Evolutionary conservation across 2,329 filamentous ascomycete genomes (phyloP), one percentile per base, ranked within the genome.

Genomic region (Xylariaceae sp.): DNA sequence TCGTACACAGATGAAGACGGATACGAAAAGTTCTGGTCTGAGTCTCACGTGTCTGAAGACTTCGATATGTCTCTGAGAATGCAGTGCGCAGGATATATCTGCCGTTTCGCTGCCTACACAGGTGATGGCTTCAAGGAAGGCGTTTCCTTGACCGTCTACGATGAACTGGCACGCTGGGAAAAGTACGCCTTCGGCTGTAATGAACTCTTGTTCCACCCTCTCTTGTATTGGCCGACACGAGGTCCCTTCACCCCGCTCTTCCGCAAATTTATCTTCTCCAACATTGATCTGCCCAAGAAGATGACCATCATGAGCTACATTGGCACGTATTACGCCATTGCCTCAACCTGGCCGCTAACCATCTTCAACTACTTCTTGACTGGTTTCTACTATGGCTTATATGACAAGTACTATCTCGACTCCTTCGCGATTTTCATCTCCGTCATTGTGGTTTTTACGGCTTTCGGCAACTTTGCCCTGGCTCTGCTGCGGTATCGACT

Each of bases 101-200:
- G 88, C 55, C 83, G 86, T 22, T 73, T 89, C 20, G 85, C 82
- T 7, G 80, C 83, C 17, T 90, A 86, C 75, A 82, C 82, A 6
- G 82, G 82, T 29, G 80, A 85, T n/a, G 85, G 82, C 39, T 90
- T 89, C 73, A 85, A 89, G 63, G 87, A 92, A 63, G 87, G 88
- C 53, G 87, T 92, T 43, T 91, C 87, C 2, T 72, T 92, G 45
- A 92, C 87, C 1, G 86, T 92, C 8, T 90, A 92, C 61, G 87
- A 92, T 65, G 88, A 92, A 65, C 74, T 92, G 48, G 84, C 86
- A 2, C 83, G 87, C 46, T 92, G 88, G 87, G 87, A 92, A 62
- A 92, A 92, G 67, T 90, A 90, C 62, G 88, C 87, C 3, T 91
- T 89, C 58, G 86, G 87, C 29, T 91, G 88, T 67, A 88, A 86